Conservation (phyloP, 2,329 filamentous ascomycete genomes). For the Cadophora gregata region DNA sequence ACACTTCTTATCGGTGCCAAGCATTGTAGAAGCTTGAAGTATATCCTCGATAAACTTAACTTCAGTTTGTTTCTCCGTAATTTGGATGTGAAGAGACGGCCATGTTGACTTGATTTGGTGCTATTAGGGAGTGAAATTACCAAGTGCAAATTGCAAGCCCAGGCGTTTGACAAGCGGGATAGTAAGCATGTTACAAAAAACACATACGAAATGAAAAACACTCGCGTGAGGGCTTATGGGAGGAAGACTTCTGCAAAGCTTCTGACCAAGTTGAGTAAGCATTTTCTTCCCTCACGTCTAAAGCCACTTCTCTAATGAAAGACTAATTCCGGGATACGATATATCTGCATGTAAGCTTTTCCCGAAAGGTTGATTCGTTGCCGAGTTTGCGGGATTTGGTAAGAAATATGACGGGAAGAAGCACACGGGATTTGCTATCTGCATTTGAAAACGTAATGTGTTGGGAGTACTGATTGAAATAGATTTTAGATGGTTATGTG, state of each 20-base stretch:
- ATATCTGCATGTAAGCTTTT: not conserved
- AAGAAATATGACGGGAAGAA: not conserved
- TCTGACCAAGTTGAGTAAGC: not conserved
- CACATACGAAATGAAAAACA: not conserved
- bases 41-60: not conserved
- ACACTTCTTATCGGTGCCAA: constrained; percentile 11
- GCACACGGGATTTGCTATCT: not conserved
- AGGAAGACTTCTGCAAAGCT: not conserved
- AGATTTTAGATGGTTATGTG: not conserved
- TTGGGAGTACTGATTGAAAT: not conserved
- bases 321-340: not conserved
- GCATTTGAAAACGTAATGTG: not conserved
- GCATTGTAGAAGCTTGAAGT: not conserved
- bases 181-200: not conserved
- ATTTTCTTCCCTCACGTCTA: not conserved
- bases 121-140: too few relatives aligned
- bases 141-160: too few relatives aligned
- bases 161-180: not conserved
- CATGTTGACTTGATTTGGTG: not conserved
- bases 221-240: not conserved
- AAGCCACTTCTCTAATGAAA: not conserved
- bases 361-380: not conserved
- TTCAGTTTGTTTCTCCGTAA: not conserved
- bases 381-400: not conserved
- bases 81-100: not conserved